Conservation (phyloP, 306 rosid species). For the Cicer arietinum region DNA sequence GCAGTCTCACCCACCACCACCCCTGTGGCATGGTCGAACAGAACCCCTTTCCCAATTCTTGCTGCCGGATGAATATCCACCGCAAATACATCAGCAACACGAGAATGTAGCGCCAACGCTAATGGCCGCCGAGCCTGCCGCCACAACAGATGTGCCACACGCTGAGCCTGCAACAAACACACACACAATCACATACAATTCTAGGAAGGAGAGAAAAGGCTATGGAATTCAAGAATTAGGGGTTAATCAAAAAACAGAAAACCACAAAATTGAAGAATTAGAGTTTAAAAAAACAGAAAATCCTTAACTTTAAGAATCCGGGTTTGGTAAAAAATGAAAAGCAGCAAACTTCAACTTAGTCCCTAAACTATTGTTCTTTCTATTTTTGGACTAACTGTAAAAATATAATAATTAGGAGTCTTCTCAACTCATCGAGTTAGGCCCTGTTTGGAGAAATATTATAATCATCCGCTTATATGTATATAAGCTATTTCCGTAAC, state of each 20-base stretch:
- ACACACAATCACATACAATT: constrained; percentile 6
- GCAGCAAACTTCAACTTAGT: not conserved
- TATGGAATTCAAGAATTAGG: not conserved
- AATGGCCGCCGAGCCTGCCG: constrained; percentile 74
- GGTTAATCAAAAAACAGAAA: not conserved
- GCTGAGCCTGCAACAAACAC: constrained; percentile 67
- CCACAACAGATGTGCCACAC: constrained; percentile 87
- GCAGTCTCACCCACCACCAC: constrained; percentile 98
- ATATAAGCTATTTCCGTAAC: too few species aligned
- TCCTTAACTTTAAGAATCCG: not conserved
- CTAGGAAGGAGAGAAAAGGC: not conserved
- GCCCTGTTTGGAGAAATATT: too few species aligned
- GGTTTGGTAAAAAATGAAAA: not conserved
- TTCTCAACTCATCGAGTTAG: not conserved
- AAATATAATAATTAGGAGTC: not conserved
- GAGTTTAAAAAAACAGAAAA: not conserved
- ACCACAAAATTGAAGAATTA: not conserved
- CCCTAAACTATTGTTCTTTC: not conserved
- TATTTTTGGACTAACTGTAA: not conserved
- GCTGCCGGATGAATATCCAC: constrained; percentile 98
- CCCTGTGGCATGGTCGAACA: constrained; percentile 91
- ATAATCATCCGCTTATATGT: too few species aligned
- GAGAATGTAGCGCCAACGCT: constrained; percentile 86
- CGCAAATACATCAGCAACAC: constrained; percentile 81
- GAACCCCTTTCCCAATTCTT: constrained; percentile 76